phyloP scores from a whole-genome alignment of 176 grass and related monocot genomes.

The Bromus sterilis region DNA sequence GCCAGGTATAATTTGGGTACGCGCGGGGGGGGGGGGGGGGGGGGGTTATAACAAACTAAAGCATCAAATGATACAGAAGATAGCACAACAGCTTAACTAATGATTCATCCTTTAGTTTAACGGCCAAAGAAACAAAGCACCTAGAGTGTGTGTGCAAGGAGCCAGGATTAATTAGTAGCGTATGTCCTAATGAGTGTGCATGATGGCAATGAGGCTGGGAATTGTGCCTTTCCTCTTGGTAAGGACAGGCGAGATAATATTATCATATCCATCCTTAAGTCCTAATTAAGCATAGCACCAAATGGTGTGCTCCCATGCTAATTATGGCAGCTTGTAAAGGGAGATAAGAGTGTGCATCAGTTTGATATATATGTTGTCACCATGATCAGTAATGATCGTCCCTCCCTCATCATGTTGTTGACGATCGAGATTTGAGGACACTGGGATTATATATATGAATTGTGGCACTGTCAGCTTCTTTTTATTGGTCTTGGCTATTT shows the following conservation, averaged over 20 bases:
- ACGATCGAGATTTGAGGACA: not conserved
- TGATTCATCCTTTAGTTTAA: constrained; percentile 25
- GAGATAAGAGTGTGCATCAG: not conserved
- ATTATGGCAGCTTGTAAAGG: constrained; percentile 8
- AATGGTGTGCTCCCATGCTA: constrained; percentile 3
- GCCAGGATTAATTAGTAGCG: constrained; percentile 15
- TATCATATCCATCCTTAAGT: constrained; percentile 16
- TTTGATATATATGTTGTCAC: not conserved
- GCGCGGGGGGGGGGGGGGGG: too few relatives aligned
- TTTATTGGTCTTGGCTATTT: not conserved
- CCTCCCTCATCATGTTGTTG: constrained; percentile 8
- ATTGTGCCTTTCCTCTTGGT: constrained; percentile 26
- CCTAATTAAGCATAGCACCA: constrained; percentile 1
- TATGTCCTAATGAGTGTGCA: constrained; percentile 47
- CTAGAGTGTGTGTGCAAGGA: not conserved
- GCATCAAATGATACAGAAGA: constrained; percentile 40
- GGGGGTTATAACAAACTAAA: not conserved
- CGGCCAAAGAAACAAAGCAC: constrained; percentile 6
- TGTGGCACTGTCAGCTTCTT: not conserved
- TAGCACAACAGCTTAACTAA: constrained; percentile 11
- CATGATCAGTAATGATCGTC: constrained; percentile 29
- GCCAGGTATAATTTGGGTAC: not conserved
- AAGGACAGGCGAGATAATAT: constrained; percentile 30
- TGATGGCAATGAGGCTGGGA: constrained; percentile 38
- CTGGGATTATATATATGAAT: not conserved